A percentile compares a stretch with the other conserved stretches of the same genome.
Evolutionary conservation across 768 basidiomycete species (phyloP).

Genomic region (Lentinus brumalis): DNA sequence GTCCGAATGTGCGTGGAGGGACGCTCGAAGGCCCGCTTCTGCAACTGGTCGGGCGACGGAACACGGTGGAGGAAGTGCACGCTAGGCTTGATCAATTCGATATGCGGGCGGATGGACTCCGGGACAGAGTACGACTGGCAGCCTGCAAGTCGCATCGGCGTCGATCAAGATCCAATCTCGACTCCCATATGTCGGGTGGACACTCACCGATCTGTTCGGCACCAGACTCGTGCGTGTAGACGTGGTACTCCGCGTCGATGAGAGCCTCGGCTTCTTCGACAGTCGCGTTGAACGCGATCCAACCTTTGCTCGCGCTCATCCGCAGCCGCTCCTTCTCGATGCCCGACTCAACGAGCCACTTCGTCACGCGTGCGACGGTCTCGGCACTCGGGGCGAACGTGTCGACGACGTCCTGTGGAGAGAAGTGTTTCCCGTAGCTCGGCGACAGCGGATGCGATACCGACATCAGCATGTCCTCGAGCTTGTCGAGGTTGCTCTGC

Average conservation of each 20-base stretch:
- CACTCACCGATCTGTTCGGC: slow-evolving; percentile 49
- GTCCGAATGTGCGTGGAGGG: slow-evolving; percentile 6
- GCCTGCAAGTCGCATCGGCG: slow-evolving; percentile 30
- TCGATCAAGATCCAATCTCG: not conserved
- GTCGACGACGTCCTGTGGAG: slow-evolving; percentile 39
- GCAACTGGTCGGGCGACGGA: slow-evolving; percentile 33
- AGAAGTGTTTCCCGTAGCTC: slow-evolving; percentile 50
- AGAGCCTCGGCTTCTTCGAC: slow-evolving; percentile 46
- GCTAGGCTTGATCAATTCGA: slow-evolving; percentile 72
- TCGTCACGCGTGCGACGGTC: slow-evolving; percentile 39
- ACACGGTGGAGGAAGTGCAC: slow-evolving; percentile 53
- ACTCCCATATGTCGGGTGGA: too few species aligned
- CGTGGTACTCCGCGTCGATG: slow-evolving; percentile 50
- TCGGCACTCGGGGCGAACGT: slow-evolving; percentile 43
- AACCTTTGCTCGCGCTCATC: slow-evolving; percentile 44
- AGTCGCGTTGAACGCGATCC: slow-evolving; percentile 46
- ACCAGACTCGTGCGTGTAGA: slow-evolving; percentile 58
- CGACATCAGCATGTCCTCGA: slow-evolving; percentile 44
- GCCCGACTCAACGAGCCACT: slow-evolving; percentile 43
- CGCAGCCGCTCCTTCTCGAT: slow-evolving; percentile 38
- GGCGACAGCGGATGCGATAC: slow-evolving; percentile 47
- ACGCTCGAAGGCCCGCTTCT: slow-evolving; percentile 37
- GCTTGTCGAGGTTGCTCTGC: slow-evolving; percentile 42
- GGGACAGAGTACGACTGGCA: slow-evolving; percentile 70
- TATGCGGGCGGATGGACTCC: slow-evolving; percentile 51